Base-by-base conservation (phyloP, 148 eudicot genomes). In the Cornus suecica region DNA sequence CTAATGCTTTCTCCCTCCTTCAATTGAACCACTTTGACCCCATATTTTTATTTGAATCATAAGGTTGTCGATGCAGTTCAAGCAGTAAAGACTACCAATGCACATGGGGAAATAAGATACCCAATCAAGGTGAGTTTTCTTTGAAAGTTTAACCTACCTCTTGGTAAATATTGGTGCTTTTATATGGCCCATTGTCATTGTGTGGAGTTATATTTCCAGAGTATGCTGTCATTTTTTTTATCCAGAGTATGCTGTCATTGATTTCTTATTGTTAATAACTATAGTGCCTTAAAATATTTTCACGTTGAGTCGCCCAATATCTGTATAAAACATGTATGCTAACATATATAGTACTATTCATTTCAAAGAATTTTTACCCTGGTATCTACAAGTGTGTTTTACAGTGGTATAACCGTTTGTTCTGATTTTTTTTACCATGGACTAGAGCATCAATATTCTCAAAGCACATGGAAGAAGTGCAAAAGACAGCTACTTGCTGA, bases 401-500 rank as follows among this genome's bases (percentile, higher is more conserved):
- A 20, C 10, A 8, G 62, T n/a, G n/a, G 22, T n/a, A 22, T 3
- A 58, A 58, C 24, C 4, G 22, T 1, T 71, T 69, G 51, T 83
- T 23, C 52, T 75, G 15, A 76, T 75, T 22, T 72, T 77, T 64
- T 77, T 41, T 72, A 65, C 51, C 70, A 6, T 58, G 62, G 22
- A 58, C 22, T 79, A 95, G 98, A 88, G 94, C 65, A 84, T 95
- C 77, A 95, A 91, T 85, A 88, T 95, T 67, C 94, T 95, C 64
- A 95, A 93, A 84, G 99, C 98, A 71, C 97, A 93, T 80, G 99
- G 99, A 60, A 86, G 87, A 86, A 93, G 99, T 85, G 90, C 94
- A 24, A 91, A 81, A 82, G 98, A 95, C 72, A 95, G 99, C 85
- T 95, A 90, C 79, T 81, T 95, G 66, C 75, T 95, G 77, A 93